Evolutionary conservation across 2,329 filamentous ascomycete species (phyloP).

Genomic region (Lachnellula occidentalis): DNA sequence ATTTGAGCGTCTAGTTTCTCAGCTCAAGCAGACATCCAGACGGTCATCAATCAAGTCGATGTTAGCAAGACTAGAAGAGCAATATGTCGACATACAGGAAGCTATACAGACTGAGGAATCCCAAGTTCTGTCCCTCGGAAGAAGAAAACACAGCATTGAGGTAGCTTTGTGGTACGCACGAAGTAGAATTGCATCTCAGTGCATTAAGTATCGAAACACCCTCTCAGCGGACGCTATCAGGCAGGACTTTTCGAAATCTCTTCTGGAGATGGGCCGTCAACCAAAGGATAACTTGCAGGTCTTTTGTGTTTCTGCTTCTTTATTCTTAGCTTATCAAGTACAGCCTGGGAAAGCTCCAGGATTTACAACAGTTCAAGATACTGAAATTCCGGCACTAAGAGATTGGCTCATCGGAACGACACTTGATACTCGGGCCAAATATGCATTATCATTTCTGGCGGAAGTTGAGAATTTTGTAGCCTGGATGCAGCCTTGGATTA

Average conservation of each 20-base stretch:
- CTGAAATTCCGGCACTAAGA: background rate
- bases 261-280: background rate
- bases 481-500: background rate
- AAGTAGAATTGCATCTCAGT: background rate
- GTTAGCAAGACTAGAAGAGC: no score
- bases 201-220: background rate
- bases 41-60: no score
- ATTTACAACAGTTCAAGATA: background rate
- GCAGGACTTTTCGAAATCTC: background rate
- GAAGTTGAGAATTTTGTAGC: background rate
- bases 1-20: no score
- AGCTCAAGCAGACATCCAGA: no score
- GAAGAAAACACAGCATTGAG: background rate
- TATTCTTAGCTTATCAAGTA: background rate
- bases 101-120: background rate
- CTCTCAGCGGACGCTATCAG: background rate
- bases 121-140: background rate
- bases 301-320: background rate
- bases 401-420: conserved; percentile 4
- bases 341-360: background rate
- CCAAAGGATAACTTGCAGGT: background rate
- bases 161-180: background rate
- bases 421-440: background rate
- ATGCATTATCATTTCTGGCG: background rate
- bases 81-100: background rate